Evolutionary conservation across 805 yeast species (phyloP).

Genomic region (Candida vartiovaarae): DNA sequence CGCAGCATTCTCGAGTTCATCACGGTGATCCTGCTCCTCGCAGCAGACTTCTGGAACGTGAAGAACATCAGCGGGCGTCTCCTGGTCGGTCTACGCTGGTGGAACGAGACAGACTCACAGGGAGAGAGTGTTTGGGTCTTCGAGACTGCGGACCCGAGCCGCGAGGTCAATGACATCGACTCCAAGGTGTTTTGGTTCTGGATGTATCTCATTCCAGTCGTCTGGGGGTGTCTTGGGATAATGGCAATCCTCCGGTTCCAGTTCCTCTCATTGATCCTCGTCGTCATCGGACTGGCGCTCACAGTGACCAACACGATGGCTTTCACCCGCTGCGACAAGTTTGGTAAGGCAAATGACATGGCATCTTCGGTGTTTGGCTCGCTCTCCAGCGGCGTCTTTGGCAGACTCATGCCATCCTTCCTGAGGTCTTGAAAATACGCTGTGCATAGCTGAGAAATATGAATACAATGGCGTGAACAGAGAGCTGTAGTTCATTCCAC

Average conservation of each 20-base stretch:
- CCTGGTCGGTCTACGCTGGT: slow-evolving; percentile 91
- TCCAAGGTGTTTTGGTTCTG: slow-evolving; percentile 84
- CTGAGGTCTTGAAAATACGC: neutral
- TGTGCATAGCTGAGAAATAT: neutral
- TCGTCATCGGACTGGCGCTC: slow-evolving; percentile 60
- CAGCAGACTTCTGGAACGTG: slow-evolving; percentile 91
- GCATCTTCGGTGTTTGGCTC: slow-evolving; percentile 52
- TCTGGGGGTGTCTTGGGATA: slow-evolving; percentile 70
- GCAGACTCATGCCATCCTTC: slow-evolving; percentile 36
- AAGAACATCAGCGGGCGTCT: slow-evolving; percentile 88
- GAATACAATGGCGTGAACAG: no score
- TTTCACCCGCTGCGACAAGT: slow-evolving; percentile 86
- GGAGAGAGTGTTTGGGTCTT: slow-evolving; percentile 66
- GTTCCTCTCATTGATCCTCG: slow-evolving; percentile 56
- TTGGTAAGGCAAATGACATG: slow-evolving; percentile 71
- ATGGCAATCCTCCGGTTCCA: slow-evolving; percentile 75
- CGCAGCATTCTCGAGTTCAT: slow-evolving; percentile 66
- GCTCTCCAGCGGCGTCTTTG: slow-evolving; percentile 39
- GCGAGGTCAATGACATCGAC: slow-evolving; percentile 83
- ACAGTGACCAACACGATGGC: slow-evolving; percentile 84
- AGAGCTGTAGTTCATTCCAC: no score
- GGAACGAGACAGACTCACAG: slow-evolving; percentile 73
- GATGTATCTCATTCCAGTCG: slow-evolving; percentile 64
- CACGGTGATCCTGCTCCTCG: slow-evolving; percentile 61
- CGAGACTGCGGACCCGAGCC: slow-evolving; percentile 70